Percentiles rank a stretch among this genome's conserved stretches.
phyloP scores from a whole-genome alignment of 768 basidiomycete species.

The Lyophyllum decastes region DNA sequence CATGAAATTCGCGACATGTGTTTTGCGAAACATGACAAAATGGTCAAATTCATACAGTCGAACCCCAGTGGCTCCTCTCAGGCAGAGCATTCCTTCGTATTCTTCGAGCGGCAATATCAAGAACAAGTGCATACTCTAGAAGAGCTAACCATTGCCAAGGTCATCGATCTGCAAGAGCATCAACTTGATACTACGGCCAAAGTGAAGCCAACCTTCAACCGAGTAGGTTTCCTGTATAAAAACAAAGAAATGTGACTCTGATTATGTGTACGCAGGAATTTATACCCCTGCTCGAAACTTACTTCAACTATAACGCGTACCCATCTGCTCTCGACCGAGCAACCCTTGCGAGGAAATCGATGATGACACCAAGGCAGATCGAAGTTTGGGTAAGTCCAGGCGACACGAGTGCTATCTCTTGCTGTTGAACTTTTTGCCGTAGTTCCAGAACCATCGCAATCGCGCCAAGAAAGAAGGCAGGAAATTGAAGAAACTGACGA shows the following conservation, averaged over 20 bases:
- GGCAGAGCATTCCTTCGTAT: background rate
- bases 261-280: slow-evolving; percentile 34
- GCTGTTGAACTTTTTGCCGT: background rate
- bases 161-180: background rate
- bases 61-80: background rate
- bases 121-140: background rate
- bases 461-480: slow-evolving; percentile 35
- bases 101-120: background rate
- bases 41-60: background rate
- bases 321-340: slow-evolving; percentile 40
- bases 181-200: background rate
- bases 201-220: slow-evolving; percentile 2
- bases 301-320: slow-evolving; percentile 47
- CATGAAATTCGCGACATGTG: background rate
- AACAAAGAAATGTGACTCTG: background rate
- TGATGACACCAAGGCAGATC: slow-evolving; percentile 47
- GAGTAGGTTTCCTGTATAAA: background rate
- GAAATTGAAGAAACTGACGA: slow-evolving; percentile 16
- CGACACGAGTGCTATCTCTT: background rate
- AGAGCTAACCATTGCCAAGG: background rate
- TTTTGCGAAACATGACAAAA: background rate
- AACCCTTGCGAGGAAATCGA: slow-evolving; percentile 38
- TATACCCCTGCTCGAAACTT: slow-evolving; percentile 44
- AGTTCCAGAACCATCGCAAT: slow-evolving; percentile 60
- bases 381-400: slow-evolving; percentile 52